Evolutionary conservation across 768 basidiomycete genomes (phyloP).

Genomic region (Gelatoporia subvermispora): DNA sequence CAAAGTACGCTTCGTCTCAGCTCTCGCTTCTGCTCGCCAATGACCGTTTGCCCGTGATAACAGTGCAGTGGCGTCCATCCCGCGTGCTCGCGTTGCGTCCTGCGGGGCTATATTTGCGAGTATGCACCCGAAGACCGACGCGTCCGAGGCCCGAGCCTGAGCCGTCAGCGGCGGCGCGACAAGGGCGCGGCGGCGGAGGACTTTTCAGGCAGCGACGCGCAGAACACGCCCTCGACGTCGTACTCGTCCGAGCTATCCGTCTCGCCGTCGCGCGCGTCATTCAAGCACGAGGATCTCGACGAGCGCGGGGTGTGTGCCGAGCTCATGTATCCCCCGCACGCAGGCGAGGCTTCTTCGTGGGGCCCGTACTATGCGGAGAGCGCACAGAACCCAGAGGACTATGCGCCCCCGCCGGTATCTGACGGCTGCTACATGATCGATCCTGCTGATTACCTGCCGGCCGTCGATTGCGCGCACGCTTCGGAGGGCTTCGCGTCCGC

Average conservation of each 20-base stretch:
- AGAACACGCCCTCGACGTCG: conserved; percentile 1
- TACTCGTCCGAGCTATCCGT: conserved; percentile 6
- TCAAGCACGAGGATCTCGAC: conserved; percentile 10
- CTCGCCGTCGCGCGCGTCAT: background rate
- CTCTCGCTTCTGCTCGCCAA: background rate
- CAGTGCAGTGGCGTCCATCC: conserved; percentile 35
- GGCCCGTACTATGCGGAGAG: background rate
- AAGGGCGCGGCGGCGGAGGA: background rate
- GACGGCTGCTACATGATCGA: background rate
- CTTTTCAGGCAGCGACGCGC: background rate
- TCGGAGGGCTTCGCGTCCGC: too few relatives aligned
- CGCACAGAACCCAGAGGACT: background rate
- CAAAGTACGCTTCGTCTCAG: conserved; percentile 24
- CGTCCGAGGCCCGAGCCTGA: conserved; percentile 1
- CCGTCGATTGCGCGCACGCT: too few relatives aligned
- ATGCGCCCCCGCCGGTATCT: background rate
- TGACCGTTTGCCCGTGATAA: background rate
- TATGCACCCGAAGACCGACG: conserved; percentile 24
- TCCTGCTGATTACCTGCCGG: too few relatives aligned
- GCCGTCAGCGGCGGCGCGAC: conserved; percentile 1
- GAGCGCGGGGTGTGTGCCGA: background rate
- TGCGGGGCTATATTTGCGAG: conserved; percentile 29
- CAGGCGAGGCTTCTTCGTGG: background rate
- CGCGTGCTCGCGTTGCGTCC: conserved; percentile 29
- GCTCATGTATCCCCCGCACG: conserved; percentile 3